phyloP scores from a whole-genome alignment of 2,329 filamentous ascomycete genomes.

The Fusarium begoniae region DNA sequence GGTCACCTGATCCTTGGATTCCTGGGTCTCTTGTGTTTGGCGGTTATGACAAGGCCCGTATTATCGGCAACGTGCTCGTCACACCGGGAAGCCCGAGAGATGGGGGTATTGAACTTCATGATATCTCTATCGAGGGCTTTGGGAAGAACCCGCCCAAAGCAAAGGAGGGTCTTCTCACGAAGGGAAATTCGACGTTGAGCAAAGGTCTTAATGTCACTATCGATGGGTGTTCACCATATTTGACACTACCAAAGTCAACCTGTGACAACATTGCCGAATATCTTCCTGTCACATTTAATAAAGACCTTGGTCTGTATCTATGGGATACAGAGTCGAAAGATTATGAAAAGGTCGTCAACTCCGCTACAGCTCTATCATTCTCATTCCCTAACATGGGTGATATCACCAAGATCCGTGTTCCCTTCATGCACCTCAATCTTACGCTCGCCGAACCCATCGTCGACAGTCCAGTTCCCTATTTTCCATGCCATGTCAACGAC shows the following conservation, averaged over 20 bases:
- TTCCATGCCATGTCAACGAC: constrained; percentile 51
- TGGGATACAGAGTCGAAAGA: too few species aligned
- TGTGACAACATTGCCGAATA: too few species aligned
- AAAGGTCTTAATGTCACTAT: not conserved
- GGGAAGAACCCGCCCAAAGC: not conserved
- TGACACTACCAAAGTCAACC: too few species aligned
- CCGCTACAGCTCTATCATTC: not conserved
- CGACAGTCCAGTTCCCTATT: not conserved
- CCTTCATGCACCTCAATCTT: constrained; percentile 10
- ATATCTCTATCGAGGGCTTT: not conserved
- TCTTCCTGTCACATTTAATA: too few species aligned
- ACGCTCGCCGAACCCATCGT: not conserved
- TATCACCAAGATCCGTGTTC: not conserved
- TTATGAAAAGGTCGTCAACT: not conserved
- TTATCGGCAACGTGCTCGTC: not conserved
- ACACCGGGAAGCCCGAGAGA: not conserved
- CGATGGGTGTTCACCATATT: constrained; percentile 2
- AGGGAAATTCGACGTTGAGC: not conserved
- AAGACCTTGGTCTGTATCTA: too few species aligned
- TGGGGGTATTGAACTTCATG: not conserved
- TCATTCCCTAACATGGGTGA: not conserved
- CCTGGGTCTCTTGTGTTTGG: constrained; percentile 1
- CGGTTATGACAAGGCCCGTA: constrained; percentile 2
- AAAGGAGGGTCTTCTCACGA: not conserved
- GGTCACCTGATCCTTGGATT: not conserved